phyloP scores from a whole-genome alignment of 2,329 filamentous ascomycete species.

The Monilinia vaccinii-corymbosi region DNA sequence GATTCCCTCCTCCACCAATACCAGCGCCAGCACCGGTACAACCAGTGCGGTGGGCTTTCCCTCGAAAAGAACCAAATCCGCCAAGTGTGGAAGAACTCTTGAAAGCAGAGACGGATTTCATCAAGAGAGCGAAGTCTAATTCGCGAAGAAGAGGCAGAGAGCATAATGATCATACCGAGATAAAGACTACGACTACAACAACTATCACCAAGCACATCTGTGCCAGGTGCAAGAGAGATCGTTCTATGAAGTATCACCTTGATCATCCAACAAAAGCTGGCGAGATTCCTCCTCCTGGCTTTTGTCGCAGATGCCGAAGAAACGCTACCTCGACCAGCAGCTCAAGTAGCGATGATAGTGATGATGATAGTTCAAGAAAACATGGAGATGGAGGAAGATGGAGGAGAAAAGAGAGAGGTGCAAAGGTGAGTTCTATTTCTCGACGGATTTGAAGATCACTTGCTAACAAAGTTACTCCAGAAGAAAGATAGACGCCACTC shows the following conservation, averaged over 20 bases:
- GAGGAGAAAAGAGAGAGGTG: not conserved
- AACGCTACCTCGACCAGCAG: conserved; percentile 22
- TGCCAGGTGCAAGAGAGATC: conserved; percentile 33
- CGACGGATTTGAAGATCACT: not conserved
- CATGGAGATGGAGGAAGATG: not conserved
- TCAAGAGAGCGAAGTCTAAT: not conserved
- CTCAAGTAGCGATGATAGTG: conserved; percentile 10
- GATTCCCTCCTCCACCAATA: not conserved
- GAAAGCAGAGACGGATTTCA: conserved; percentile 17
- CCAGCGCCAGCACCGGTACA: conserved; percentile 1
- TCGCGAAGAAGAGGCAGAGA: not conserved
- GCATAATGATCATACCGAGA: not conserved
- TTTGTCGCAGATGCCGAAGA: conserved; percentile 32
- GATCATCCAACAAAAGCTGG: conserved; percentile 29
- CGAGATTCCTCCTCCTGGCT: conserved; percentile 29
- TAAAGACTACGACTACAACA: conserved; percentile 13
- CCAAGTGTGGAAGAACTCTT: conserved; percentile 15
- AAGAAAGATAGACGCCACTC: not conserved
- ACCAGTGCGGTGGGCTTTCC: not conserved
- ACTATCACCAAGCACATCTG: conserved; percentile 35
- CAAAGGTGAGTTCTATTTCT: not conserved
- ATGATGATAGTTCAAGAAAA: not conserved
- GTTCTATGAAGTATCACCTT: conserved; percentile 34
- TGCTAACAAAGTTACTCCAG: not conserved
- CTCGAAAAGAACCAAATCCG: conserved; percentile 4